Evolutionary conservation across 352 stramenopile genomes (phyloP).

Genomic region (Globisporangium nunn): DNA sequence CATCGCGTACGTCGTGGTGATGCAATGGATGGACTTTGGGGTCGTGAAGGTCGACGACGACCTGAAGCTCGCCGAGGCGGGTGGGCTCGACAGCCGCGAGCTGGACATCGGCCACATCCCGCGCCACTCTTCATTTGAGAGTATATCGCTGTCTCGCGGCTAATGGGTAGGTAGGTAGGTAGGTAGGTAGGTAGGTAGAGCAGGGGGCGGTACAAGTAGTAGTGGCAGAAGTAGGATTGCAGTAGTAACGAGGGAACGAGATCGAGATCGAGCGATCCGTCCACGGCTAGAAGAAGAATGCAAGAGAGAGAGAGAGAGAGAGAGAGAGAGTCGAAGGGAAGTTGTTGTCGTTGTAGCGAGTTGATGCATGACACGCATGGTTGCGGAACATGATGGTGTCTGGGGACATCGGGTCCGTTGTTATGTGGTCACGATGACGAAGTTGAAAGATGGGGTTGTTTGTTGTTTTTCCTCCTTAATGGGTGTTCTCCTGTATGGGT

Average conservation of each 20-base stretch:
- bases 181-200: no score
- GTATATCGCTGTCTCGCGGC: slow-evolving; percentile 27
- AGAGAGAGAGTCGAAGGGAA: neutral
- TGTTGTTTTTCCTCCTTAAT: no score
- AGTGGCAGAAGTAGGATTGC: neutral
- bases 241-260: neutral
- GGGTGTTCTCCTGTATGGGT: no score
- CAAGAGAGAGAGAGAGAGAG: neutral
- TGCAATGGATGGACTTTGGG: slow-evolving; percentile 86
- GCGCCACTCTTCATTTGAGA: slow-evolving; percentile 68
- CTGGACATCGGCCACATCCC: slow-evolving; percentile 64
- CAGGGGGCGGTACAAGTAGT: neutral
- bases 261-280: neutral
- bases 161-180: neutral
- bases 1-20: slow-evolving; percentile 62
- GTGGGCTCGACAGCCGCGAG: slow-evolving; percentile 21
- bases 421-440: no score
- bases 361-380: no score
- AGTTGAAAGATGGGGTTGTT: no score
- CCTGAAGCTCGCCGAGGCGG: slow-evolving; percentile 55
- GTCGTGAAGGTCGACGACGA: slow-evolving; percentile 72
- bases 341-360: no score
- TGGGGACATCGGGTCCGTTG: no score
- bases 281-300: neutral
- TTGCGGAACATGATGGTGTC: no score